Conservation (phyloP, 441 rosid species). For the Populus tomentosa region DNA sequence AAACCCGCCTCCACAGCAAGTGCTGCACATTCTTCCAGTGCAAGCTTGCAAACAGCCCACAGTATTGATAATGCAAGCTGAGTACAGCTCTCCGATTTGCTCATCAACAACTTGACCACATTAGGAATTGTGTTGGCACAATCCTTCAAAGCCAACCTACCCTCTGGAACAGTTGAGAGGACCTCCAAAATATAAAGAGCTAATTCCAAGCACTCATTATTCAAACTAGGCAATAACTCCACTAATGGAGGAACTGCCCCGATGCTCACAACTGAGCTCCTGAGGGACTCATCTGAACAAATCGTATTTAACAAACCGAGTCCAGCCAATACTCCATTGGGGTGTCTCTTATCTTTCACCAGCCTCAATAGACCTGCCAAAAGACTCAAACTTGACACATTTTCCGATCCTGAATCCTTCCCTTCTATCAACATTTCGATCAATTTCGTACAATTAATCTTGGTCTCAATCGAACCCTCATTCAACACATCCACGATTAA, state of each 20-base stretch:
- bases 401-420: conserved; percentile 55
- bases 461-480: conserved; percentile 80
- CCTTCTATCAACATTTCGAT: conserved; percentile 52
- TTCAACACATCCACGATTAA: conserved; percentile 81
- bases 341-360: conserved; percentile 62
- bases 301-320: conserved; percentile 54
- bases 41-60: conserved; percentile 67
- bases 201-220: conserved; percentile 58
- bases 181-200: conserved; percentile 58
- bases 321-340: conserved; percentile 53
- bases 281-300: conserved; percentile 46
- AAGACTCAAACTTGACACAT: conserved; percentile 64
- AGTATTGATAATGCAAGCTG: conserved; percentile 59
- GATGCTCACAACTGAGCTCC: conserved; percentile 55
- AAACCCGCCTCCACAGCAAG: conserved; percentile 75
- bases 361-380: conserved; percentile 78
- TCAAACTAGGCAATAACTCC: conserved; percentile 54
- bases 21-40: conserved; percentile 67
- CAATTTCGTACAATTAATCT: conserved; percentile 65
- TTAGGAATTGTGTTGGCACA: conserved; percentile 55
- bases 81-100: conserved; percentile 71
- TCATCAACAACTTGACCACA: conserved; percentile 64
- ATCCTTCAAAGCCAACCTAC: conserved; percentile 68
- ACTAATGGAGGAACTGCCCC: conserved; percentile 75
- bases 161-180: conserved; percentile 54